A percentile compares a stretch with the other conserved stretches of the same genome.
These are phyloP conservation scores for Arbutus unedo DNA, from an alignment of 148 eudicot genomes.

Conservation along the genomic window DNA sequence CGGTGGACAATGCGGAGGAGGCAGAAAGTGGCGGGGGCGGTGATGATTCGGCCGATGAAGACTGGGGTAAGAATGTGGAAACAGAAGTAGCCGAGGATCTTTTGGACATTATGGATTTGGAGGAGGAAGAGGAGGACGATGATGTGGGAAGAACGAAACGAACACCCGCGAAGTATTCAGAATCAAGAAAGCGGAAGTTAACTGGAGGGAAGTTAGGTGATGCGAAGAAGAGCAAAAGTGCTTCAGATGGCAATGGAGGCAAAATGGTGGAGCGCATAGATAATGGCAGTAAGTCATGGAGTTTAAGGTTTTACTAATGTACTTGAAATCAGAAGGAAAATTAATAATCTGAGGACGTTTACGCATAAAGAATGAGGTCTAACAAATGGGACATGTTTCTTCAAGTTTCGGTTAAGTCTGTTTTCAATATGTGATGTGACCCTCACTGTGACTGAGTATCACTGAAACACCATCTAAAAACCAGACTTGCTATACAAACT, in stretches of 20 bases:
- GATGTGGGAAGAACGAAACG: constrained; percentile 21
- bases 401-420: not conserved
- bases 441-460: not conserved
- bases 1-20: constrained; percentile 9
- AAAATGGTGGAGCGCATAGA: constrained; percentile 29
- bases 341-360: not conserved
- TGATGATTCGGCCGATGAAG: constrained; percentile 73
- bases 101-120: constrained; percentile 58
- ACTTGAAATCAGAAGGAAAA: not conserved
- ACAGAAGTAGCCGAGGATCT: constrained; percentile 42
- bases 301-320: not conserved
- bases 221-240: constrained; percentile 51
- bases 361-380: not conserved
- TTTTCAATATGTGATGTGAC: not conserved
- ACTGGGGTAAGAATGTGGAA: constrained; percentile 64
- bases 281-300: constrained; percentile 42
- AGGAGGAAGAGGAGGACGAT: constrained; percentile 37
- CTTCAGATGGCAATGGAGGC: constrained; percentile 24
- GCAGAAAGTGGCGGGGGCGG: constrained; percentile 23
- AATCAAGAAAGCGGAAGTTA: constrained; percentile 29
- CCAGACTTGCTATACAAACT: not conserved
- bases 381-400: not conserved
- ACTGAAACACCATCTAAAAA: not conserved
- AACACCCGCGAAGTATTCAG: constrained; percentile 20
- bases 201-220: constrained; percentile 23